Evolutionary conservation across 257 asterid genomes (phyloP), one percentile per base, ranked within the genome.

Genomic region (Lycium barbarum): DNA sequence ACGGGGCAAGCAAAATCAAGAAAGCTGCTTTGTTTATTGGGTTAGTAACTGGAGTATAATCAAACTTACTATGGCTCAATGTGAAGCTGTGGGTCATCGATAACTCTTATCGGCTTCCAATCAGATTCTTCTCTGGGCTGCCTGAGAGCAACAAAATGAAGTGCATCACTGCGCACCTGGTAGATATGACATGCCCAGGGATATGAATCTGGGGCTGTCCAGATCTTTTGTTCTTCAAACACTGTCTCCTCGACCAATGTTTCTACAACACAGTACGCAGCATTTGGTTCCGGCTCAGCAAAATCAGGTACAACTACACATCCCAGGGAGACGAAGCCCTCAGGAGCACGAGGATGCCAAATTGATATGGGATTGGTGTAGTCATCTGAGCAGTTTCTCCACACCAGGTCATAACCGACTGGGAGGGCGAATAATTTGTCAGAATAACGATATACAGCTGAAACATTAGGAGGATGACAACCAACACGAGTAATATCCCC

Each of bases 311-410:
- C 95, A 5, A 92, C 98, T 59, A 97, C 91, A 80, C 95, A 97
- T 40, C 99, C 99, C 1, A 88, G 96, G 38, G 98, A 90, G 53
- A 92, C 93, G 33, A 90, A 97, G 65, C 99, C 99, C 86, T 91
- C 94, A 0, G 99, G 98, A 4, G 99, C 94, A 74, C 98, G 98
- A 35, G 99, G 98, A 62, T 87, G 97, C 99, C 99, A 97, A 57
- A 97, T 93, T 47, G 99, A 93, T 74, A 97, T 94, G 2, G 92
- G 91, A 81, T 83, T 84, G 53, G 86, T 89, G 88, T 93, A 97
- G 85, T 95, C 99, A 84, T 93, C 99, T 3, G 84, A 63, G 87
- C 98, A 97, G 82, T 94, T 97, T 87, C 99, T 95, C 98, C 99
- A 97, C 26, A 96, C 99, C 97, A 96, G 98, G 89, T 96, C 99